phyloP scores from a whole-genome alignment of 345 rosid genomes.

The Rhizophora mangle region DNA sequence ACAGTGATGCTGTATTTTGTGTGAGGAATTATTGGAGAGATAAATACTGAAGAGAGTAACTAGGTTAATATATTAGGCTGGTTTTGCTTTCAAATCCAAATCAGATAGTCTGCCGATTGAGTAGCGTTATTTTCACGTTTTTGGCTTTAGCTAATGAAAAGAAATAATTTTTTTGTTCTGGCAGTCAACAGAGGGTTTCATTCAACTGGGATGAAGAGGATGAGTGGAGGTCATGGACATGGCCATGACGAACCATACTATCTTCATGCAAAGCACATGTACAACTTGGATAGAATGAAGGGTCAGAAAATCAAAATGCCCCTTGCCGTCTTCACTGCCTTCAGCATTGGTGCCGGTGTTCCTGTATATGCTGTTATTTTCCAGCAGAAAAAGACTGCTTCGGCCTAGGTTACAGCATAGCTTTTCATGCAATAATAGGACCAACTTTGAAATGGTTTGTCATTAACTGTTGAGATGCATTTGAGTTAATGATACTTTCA shows the following conservation, averaged over 20 bases:
- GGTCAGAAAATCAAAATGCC: constrained; percentile 77
- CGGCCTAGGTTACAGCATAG: constrained; percentile 35
- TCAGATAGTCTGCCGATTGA: not conserved
- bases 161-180: not conserved
- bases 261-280: constrained; percentile 94
- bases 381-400: constrained; percentile 92
- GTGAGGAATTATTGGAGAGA: no score
- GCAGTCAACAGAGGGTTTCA: constrained; percentile 35
- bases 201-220: constrained; percentile 73
- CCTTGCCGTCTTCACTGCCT: constrained; percentile 76
- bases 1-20: no score
- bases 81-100: not conserved
- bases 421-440: constrained; percentile 27
- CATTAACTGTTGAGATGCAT: constrained; percentile 12
- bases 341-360: constrained; percentile 78
- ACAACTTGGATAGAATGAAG: constrained; percentile 93
- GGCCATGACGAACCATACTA: constrained; percentile 74
- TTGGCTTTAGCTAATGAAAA: not conserved
- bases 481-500: not conserved
- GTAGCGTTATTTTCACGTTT: not conserved
- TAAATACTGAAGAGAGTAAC: not conserved
- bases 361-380: constrained; percentile 89
- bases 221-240: constrained; percentile 68
- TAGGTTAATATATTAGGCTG: not conserved
- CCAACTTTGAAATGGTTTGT: constrained; percentile 9